These are phyloP conservation scores for Goffeauzyma gilvescens DNA, from an alignment of 768 basidiomycete species.

Conservation along the genomic window DNA sequence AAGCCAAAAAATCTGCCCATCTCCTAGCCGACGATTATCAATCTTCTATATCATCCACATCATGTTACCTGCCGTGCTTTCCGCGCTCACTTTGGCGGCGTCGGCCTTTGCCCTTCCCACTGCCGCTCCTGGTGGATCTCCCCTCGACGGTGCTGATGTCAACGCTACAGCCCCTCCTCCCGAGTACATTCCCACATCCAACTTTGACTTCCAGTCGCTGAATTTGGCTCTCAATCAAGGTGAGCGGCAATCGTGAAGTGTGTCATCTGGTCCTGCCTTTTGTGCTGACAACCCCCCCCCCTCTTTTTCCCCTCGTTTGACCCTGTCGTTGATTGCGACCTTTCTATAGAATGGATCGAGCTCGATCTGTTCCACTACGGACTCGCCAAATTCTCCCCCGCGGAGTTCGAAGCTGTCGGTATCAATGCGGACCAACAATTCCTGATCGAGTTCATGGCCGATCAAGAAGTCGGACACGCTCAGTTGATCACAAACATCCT, in stretches of 20 bases:
- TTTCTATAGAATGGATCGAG: slow-evolving; percentile 30
- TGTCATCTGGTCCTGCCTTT: too few relatives aligned
- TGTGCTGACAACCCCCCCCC: too few relatives aligned
- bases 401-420: slow-evolving; percentile 43
- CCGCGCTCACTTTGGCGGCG: slow-evolving; percentile 7
- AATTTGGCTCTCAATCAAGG: slow-evolving; percentile 45
- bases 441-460: slow-evolving; percentile 45
- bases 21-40: too few relatives aligned
- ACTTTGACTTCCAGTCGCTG: slow-evolving; percentile 41
- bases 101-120: slow-evolving; percentile 12
- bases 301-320: too few relatives aligned
- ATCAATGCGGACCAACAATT: slow-evolving; percentile 40
- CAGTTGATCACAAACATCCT: slow-evolving; percentile 40
- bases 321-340: too few relatives aligned
- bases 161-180: slow-evolving; percentile 30
- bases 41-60: too few relatives aligned
- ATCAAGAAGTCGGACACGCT: slow-evolving; percentile 44
- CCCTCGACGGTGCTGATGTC: slow-evolving; percentile 21
- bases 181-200: slow-evolving; percentile 20
- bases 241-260: too few relatives aligned
- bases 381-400: slow-evolving; percentile 39
- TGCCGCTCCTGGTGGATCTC: slow-evolving; percentile 22
- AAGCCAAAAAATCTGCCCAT: too few relatives aligned
- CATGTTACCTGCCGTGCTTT: too few relatives aligned
- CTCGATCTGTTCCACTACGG: slow-evolving; percentile 43